A percentile compares a stretch with the other conserved stretches of the same genome.
Conservation (phyloP, 768 basidiomycete species). For the Pisolithus albus region DNA sequence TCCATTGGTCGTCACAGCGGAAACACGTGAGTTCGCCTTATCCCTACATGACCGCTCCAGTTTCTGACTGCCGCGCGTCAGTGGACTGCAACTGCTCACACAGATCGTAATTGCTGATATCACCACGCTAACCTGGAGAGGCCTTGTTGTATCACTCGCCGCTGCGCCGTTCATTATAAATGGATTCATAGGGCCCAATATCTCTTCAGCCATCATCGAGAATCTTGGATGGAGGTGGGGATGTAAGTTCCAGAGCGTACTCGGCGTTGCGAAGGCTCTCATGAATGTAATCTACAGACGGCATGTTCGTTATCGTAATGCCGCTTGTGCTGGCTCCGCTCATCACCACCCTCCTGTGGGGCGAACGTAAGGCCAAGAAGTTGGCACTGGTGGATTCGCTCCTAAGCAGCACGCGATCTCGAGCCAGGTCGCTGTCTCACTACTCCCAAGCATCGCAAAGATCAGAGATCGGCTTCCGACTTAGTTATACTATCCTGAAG, state of each 20-base stretch:
- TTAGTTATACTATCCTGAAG: constrained; percentile 20
- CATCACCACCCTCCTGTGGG: no score
- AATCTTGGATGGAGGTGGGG: constrained; percentile 64
- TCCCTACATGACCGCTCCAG: no score
- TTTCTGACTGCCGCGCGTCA: constrained; percentile 9
- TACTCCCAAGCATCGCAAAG: no score
- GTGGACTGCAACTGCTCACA: constrained; percentile 56
- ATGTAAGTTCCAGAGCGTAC: constrained; percentile 35
- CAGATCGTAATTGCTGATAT: constrained; percentile 60
- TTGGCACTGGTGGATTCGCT: no score
- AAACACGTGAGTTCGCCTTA: no score
- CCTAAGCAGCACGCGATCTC: no score
- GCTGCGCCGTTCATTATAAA: constrained; percentile 54
- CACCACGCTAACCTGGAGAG: constrained; percentile 52
- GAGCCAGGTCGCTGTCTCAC: no score
- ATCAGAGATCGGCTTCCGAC: constrained; percentile 38
- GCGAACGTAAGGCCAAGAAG: no score
- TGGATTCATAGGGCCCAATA: constrained; percentile 58
- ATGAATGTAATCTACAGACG: constrained; percentile 29
- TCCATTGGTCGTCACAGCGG: no score
- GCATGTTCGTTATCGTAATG: constrained; percentile 53
- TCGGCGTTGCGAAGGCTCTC: not conserved
- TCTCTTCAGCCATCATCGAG: constrained; percentile 38
- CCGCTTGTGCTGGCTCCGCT: constrained; percentile 42
- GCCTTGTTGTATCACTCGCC: constrained; percentile 41